phyloP scores from a whole-genome alignment of 2,329 filamentous ascomycete genomes.

The Talaromyces marneffei region DNA sequence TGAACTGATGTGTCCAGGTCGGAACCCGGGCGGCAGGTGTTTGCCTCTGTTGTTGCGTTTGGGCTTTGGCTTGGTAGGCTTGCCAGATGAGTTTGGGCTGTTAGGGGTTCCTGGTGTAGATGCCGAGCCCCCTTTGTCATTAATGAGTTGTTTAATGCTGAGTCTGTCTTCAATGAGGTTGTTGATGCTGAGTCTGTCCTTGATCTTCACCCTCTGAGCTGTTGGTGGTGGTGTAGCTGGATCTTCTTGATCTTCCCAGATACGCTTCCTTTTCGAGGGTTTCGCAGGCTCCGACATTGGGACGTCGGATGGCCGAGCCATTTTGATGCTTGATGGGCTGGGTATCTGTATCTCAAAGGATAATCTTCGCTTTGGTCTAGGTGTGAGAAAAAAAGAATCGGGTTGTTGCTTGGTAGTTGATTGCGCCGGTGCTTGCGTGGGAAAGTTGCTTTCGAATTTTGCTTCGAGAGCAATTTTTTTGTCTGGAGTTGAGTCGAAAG shows the following conservation, averaged over 20 bases:
- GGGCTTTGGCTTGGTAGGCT: neutral
- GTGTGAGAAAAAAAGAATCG: conserved; percentile 3
- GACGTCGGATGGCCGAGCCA: neutral
- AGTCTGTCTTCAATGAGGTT: conserved; percentile 1
- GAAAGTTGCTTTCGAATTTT: neutral
- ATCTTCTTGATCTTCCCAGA: neutral
- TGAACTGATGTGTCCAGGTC: conserved; percentile 6
- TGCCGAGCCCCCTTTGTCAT: neutral
- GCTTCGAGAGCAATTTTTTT: neutral
- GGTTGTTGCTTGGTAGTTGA: neutral
- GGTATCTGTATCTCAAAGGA: conserved; percentile 5
- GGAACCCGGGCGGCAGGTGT: neutral
- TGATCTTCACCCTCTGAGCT: conserved; percentile 1
- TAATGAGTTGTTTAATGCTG: neutral
- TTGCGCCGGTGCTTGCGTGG: neutral
- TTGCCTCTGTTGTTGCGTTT: neutral
- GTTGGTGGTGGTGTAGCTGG: neutral
- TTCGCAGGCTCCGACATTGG: conserved; percentile 14
- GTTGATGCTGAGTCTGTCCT: neutral
- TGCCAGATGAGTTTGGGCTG: neutral
- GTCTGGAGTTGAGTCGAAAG: neutral
- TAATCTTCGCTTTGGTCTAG: neutral
- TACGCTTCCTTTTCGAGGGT: conserved; percentile 26
- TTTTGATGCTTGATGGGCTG: neutral
- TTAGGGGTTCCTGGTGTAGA: neutral